Conservation (phyloP, 2,329 filamentous ascomycete species). For the Stachybotrys elegans region DNA sequence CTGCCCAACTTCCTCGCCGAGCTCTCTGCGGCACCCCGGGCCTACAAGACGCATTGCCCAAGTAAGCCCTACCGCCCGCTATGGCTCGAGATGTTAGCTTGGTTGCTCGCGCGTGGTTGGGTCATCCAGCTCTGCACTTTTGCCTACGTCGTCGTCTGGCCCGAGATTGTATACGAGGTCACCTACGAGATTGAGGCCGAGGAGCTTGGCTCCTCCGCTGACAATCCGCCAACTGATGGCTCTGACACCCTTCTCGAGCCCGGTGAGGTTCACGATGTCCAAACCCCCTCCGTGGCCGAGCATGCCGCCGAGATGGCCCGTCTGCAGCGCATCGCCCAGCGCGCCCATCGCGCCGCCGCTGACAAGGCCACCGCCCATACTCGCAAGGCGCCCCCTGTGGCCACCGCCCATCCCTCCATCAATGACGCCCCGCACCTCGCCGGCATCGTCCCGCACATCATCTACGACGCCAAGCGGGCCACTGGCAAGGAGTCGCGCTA, state of each 20-base stretch:
- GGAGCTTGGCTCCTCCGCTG: slow-evolving; percentile 43
- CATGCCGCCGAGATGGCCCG: slow-evolving; percentile 58
- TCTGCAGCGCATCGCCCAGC: slow-evolving; percentile 52
- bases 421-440: slow-evolving; percentile 55
- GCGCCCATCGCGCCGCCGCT: slow-evolving; percentile 48
- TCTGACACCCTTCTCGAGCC: neutral
- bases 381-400: slow-evolving; percentile 41
- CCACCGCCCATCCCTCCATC: slow-evolving; percentile 49
- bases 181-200: slow-evolving; percentile 66
- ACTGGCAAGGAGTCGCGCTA: slow-evolving; percentile 74
- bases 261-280: slow-evolving; percentile 4
- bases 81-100: slow-evolving; percentile 88
- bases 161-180: slow-evolving; percentile 77
- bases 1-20: slow-evolving; percentile 83
- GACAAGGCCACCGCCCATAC: slow-evolving; percentile 53
- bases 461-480: slow-evolving; percentile 73
- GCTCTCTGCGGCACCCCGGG: slow-evolving; percentile 73
- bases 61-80: slow-evolving; percentile 80
- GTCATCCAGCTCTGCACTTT: slow-evolving; percentile 91
- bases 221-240: slow-evolving; percentile 8
- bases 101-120: slow-evolving; percentile 89
- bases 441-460: slow-evolving; percentile 58
- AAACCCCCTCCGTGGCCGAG: slow-evolving; percentile 40
- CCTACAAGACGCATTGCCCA: slow-evolving; percentile 79
- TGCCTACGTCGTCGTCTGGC: slow-evolving; percentile 79